phyloP scores from a whole-genome alignment of 768 basidiomycete species.

The Naganishia friedmannii region DNA sequence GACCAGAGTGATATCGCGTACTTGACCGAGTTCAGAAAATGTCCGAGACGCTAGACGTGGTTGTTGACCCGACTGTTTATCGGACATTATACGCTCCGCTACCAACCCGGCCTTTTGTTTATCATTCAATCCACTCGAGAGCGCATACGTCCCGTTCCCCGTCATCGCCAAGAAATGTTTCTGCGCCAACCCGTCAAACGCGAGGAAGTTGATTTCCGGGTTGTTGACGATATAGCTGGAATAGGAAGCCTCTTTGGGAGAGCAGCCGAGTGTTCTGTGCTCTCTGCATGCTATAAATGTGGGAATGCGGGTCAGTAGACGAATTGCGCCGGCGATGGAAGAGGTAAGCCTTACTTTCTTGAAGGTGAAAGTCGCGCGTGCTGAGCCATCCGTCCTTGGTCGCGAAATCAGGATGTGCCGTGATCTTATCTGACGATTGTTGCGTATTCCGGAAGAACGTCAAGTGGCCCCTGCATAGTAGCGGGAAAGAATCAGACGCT shows the following conservation, averaged over 20 bases:
- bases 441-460: slow-evolving; percentile 32
- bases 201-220: slow-evolving; percentile 30
- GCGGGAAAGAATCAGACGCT: background rate
- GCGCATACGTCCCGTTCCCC: background rate
- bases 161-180: slow-evolving; percentile 18
- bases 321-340: background rate
- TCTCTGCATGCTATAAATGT: slow-evolving; percentile 18
- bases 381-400: slow-evolving; percentile 31
- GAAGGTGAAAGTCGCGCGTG: slow-evolving; percentile 16
- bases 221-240: slow-evolving; percentile 33
- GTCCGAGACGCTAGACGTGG: background rate
- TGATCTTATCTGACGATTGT: slow-evolving; percentile 27
- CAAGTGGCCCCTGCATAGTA: slow-evolving; percentile 29
- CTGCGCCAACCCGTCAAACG: slow-evolving; percentile 29
- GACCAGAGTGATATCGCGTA: background rate
- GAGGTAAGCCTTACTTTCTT: slow-evolving; percentile 15
- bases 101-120: background rate
- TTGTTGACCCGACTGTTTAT: background rate
- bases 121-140: slow-evolving; percentile 3
- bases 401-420: slow-evolving; percentile 31
- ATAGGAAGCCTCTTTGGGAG: slow-evolving; percentile 32
- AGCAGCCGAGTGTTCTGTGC: slow-evolving; percentile 18
- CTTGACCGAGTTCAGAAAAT: background rate
- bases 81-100: background rate
- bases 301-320: background rate